Base-by-base conservation (phyloP, 805 yeast species). In the Lipomyces spencermartinsiae region DNA sequence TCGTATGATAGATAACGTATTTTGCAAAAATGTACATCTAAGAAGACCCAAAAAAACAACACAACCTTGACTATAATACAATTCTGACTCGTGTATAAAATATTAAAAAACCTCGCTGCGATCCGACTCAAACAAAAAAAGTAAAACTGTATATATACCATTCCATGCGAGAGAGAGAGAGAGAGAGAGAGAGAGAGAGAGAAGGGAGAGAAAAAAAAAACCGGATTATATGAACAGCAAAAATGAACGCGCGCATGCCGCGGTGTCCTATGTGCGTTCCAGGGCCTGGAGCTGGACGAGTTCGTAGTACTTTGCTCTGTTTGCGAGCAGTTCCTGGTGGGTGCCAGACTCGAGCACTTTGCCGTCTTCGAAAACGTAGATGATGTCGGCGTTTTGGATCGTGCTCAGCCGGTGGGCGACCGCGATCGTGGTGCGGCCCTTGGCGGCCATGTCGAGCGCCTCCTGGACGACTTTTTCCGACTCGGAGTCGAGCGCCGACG, bases 401-500 rank as follows among this genome's bases (percentile, higher is more conserved):
- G 91, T 87, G 71, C 84, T 85, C 79, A 90, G 81, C 74, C 94
- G 80, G 77, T 89, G 94, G 14, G 93, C 93, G 78, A 89, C 88
- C 74, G 93, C 89, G 71, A 89, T 78, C 57, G 90, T 87, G 1
- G 93, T 89, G 73, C 93, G 87, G 35, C 86, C 80, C 12, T 78
- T 64, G 71, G 90, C 89, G 73, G 89, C 91, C 16, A 77, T 79
- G 10, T 81, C 80, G 67, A 87, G 86, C 5, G 92, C 89, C 16
- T 78, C 71, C 76, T 89, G 93, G 65, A 89, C 89, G 75, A 84
- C 84, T 8, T 86, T 79, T 77, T 89, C 94, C 0, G 93, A 89
- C 73, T 84, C 85, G 78, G 79, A 80, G 72, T 84, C 87, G 43
- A 84, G 76, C 2, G 87, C 87, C 2, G 85, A 83, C 0, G 87